Evolutionary conservation across 2,329 filamentous ascomycete species (phyloP), one percentile per base, ranked within the genome.

Genomic region (Helotiales sp.): DNA sequence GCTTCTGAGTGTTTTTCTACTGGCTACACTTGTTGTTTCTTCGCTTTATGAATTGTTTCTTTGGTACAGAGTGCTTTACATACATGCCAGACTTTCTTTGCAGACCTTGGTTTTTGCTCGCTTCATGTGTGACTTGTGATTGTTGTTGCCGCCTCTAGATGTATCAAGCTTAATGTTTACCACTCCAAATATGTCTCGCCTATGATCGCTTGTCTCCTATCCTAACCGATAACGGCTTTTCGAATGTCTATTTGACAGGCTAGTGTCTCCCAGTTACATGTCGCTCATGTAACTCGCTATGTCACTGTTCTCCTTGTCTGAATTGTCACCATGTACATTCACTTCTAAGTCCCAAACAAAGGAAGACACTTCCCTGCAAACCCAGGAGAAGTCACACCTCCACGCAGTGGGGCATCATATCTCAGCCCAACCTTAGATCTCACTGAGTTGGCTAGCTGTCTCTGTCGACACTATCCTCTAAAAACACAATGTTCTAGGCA

Each of bases 1-100:
- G 32, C 45, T 61, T 67, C 52, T 65, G 52, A 34, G 57, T 28
- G 15, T 60, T 63, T 59, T 62, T 55, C 55, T 66, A 61, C 49
- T 40, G 32, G 52, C 59, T 59, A 17, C 20, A 26, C 34, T 57
- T 40, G 34, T 57, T 57, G 32, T 57, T 40, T 57, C n/a, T 57
- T 32, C 22, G 54, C 54, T 40, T 37, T 57, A 57, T 57, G 54
- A 57, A 22, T 17, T 57, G 8, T 57, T 57, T 57, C 54, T 26
- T 59, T 57, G n/a, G 49, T 62, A 22, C 37, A 30, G 11, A 20
- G 52, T 43, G 30, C 45, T 26, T n/a, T n/a, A 55, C 52, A 64
- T 37, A 58, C 57, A 59, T 50, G 34, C 45, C 32, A 62, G 17
- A n/a, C 17, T 34, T 50, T 45, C 22, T 49, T 45, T 68, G 20